phyloP scores from a whole-genome alignment of 257 asterid genomes.

The Jaltomata sinuosa region DNA sequence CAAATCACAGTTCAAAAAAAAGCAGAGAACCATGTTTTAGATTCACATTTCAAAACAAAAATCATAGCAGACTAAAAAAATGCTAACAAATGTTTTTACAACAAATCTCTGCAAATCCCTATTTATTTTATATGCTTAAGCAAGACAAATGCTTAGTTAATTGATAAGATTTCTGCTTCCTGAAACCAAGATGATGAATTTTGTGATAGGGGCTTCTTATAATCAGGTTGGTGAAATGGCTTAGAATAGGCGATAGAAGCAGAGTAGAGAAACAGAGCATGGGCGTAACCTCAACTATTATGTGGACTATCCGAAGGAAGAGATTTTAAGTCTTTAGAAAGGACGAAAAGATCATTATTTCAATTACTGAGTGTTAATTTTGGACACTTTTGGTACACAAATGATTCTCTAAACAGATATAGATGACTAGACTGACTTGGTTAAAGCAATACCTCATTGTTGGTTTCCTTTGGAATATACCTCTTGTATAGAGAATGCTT shows the following conservation, averaged over 20 bases:
- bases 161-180: not conserved
- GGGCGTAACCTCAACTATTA: not conserved
- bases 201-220: not conserved
- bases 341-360: not conserved
- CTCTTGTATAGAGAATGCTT: not conserved
- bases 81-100: not conserved
- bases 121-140: not conserved
- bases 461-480: not conserved
- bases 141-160: not conserved
- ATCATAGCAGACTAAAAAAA: not conserved
- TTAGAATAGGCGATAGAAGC: not conserved
- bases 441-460: not conserved
- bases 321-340: not conserved
- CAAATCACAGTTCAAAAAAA: constrained; percentile 5
- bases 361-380: not conserved
- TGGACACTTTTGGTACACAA: not conserved
- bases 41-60: not conserved
- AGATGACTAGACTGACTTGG: not conserved
- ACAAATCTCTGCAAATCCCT: not conserved
- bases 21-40: not conserved
- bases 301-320: not conserved
- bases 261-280: not conserved
- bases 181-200: not conserved
- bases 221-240: not conserved
- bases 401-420: not conserved